A percentile compares a stretch with the other conserved stretches of the same genome.
These are phyloP conservation scores for Malus sylvestris DNA, from an alignment of 306 rosid genomes.

Conservation along the genomic window DNA sequence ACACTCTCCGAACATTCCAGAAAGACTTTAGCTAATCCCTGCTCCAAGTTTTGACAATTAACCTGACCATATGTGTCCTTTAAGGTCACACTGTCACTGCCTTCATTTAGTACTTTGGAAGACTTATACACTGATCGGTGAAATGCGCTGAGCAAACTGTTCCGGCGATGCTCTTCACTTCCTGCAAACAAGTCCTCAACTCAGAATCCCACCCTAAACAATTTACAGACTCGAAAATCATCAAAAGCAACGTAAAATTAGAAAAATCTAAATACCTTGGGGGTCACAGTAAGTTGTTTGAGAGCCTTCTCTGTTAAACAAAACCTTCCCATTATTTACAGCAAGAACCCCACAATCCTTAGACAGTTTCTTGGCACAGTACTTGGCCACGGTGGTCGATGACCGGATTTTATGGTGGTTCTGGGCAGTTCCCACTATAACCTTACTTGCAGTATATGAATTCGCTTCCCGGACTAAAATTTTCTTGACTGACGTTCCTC, in stretches of 20 bases:
- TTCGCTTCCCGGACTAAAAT: conserved; percentile 74
- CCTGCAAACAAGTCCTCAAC: conserved; percentile 35
- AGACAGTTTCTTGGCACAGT: conserved; percentile 72
- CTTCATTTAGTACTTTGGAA: conserved; percentile 45
- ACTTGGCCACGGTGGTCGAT: conserved; percentile 69
- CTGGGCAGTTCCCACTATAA: conserved; percentile 68
- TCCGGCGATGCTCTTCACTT: conserved; percentile 25
- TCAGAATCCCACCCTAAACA: conserved; percentile 16
- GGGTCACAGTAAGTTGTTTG: conserved; percentile 11
- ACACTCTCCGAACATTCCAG: conserved; percentile 31
- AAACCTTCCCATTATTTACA: conserved; percentile 74
- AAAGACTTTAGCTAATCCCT: conserved; percentile 42
- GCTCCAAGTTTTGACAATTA: conserved; percentile 27
- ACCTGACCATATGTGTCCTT: conserved; percentile 12
- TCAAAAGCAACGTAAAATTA: background rate
- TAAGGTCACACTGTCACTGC: conserved; percentile 12
- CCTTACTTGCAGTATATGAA: conserved; percentile 55
- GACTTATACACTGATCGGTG: conserved; percentile 24
- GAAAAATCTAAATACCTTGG: conserved; percentile 42
- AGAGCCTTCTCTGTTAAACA: conserved; percentile 51
- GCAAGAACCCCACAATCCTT: conserved; percentile 64
- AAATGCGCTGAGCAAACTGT: conserved; percentile 44
- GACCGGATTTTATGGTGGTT: conserved; percentile 59
- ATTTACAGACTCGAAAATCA: background rate
- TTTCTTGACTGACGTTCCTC: conserved; percentile 66